These are phyloP conservation scores for Flaveria brownii DNA, from an alignment of 129 eudicot genomes.

Conservation along the genomic window DNA sequence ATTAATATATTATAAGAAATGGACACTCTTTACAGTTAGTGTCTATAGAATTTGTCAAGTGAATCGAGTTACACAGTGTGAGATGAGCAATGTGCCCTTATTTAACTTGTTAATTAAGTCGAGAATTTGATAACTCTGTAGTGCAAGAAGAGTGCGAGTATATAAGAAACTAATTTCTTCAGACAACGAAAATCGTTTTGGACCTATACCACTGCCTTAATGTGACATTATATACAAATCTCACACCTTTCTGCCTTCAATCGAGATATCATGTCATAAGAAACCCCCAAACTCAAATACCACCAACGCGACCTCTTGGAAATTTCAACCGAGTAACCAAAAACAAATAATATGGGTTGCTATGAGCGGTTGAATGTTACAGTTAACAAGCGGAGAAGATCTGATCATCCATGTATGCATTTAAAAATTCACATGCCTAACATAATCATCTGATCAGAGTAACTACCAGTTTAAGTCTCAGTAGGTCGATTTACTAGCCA, in stretches of 20 bases:
- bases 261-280: background rate
- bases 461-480: background rate
- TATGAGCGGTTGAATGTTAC: background rate
- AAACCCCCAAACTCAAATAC: too few species aligned
- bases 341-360: too few species aligned
- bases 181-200: too few species aligned
- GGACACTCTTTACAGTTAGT: background rate
- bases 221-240: background rate
- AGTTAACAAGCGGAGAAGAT: background rate
- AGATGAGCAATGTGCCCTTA: background rate
- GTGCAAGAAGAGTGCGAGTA: background rate
- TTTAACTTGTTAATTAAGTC: background rate
- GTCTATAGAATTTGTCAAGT: background rate
- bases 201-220: background rate
- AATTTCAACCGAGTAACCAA: too few species aligned
- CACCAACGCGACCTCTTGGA: too few species aligned
- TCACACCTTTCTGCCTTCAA: background rate
- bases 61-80: background rate
- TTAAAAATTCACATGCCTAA: background rate
- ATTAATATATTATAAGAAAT: background rate
- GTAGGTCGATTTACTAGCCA: background rate
- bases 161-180: background rate
- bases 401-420: background rate
- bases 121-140: background rate
- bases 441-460: background rate